Evolutionary conservation across 306 rosid genomes (phyloP), one percentile per base, ranked within the genome.

Genomic region (Cercis canadensis): DNA sequence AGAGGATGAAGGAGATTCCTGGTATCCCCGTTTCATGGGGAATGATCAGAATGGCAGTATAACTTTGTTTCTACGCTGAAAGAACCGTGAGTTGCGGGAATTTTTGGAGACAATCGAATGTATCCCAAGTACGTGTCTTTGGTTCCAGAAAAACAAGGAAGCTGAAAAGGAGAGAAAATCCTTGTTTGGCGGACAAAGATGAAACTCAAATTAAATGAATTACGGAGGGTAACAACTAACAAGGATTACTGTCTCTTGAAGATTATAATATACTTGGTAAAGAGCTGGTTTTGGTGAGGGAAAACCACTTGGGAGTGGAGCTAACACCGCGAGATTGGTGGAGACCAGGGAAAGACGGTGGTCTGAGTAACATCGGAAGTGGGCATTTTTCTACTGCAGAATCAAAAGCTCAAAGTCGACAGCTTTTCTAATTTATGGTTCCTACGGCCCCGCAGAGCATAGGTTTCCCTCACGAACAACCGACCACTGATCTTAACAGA

Each of bases 11-110:
- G 95, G 80, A 40, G 92, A 89, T 65, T 91, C 90, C 43, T 79
- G 61, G 83, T 87, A 84, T 37, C 91, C 95, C 57, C 99, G 95
- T 83, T 94, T 94, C 99, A 94, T 94, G 62, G 70, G 72, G 16
- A 61, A 17, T 36, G 61, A 62, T 44, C 59, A 55, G 70, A 63
- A 68, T 29, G 29, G 37, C 31, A 72, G 13, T 31, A 44, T 57
- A 13, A 46, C 40, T 40, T 17, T 49, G 10, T 33, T 29, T 24
- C 17, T 34, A 47, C 57, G 75, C 62, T 45, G 40, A 18, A 7
- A n/a, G 41, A 64, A 57, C 52, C 73, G 57, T 47, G 32, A 1
- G n/a, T 32, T n/a, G 10, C 8, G 19, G 39, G 32, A 21, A 13
- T 65, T 50, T 6, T 17, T 67, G 36, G 34, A 29, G 24, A 19